A percentile compares a stretch with the other conserved stretches of the same genome.
phyloP scores from a whole-genome alignment of 148 eudicot species.

The Fagopyrum tataricum region DNA sequence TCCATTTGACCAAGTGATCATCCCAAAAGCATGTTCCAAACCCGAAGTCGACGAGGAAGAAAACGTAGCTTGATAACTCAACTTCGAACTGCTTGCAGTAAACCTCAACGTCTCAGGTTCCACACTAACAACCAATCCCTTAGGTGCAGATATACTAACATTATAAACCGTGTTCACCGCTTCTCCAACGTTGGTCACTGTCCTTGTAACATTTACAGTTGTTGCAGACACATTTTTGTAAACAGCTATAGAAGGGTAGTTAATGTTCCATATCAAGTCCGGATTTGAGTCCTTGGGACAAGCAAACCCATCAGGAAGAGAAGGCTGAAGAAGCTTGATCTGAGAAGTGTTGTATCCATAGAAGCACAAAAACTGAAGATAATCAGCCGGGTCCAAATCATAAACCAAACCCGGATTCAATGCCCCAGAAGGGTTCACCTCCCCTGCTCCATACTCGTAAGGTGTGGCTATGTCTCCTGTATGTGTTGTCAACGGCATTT shows the following conservation, averaged over 20 bases:
- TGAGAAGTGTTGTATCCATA: constrained; percentile 38
- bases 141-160: constrained; percentile 32
- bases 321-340: constrained; percentile 39
- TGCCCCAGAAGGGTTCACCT: constrained; percentile 44
- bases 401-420: constrained; percentile 60
- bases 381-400: constrained; percentile 40
- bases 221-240: constrained; percentile 20
- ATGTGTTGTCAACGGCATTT: constrained; percentile 34
- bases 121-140: constrained; percentile 40
- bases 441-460: constrained; percentile 70
- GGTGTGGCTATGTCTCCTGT: constrained; percentile 46
- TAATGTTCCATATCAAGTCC: constrained; percentile 49
- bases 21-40: constrained; percentile 38
- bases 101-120: constrained; percentile 39
- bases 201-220: constrained; percentile 38
- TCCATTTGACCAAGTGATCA: constrained; percentile 52
- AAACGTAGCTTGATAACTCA: constrained; percentile 37
- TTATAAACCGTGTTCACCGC: constrained; percentile 34
- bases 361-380: constrained; percentile 48
- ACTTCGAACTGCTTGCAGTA: constrained; percentile 24
- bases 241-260: constrained; percentile 71
- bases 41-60: constrained; percentile 16
- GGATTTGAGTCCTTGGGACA: constrained; percentile 37
- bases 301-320: constrained; percentile 34
- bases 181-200: constrained; percentile 56